These are phyloP conservation scores for Hemisphaericaspora xylanilytica DNA, from an alignment of 1,139 yeast genomes.

Conservation along the genomic window DNA sequence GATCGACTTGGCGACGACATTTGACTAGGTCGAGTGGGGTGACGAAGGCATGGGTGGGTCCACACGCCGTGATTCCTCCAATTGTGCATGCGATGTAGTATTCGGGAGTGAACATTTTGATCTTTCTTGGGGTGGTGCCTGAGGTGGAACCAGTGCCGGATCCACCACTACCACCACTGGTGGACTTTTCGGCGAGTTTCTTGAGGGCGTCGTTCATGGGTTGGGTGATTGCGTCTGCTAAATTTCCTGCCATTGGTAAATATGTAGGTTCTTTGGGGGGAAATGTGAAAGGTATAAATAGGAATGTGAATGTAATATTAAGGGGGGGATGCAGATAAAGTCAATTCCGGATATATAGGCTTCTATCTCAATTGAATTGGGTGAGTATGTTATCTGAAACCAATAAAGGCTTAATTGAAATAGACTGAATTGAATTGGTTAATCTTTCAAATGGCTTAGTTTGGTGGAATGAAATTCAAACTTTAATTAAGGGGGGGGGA, in stretches of 20 bases:
- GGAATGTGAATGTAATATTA: background rate
- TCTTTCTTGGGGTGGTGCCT: slow-evolving; percentile 19
- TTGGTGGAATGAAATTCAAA: too few species aligned
- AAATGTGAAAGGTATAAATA: background rate
- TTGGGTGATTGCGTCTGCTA: slow-evolving; percentile 32
- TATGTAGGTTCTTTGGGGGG: background rate
- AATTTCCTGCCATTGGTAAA: slow-evolving; percentile 18
- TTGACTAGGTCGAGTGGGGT: slow-evolving; percentile 92
- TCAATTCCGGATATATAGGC: too few species aligned
- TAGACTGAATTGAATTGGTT: too few species aligned
- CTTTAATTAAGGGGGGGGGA: too few species aligned
- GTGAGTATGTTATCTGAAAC: too few species aligned
- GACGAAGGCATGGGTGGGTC: slow-evolving; percentile 90
- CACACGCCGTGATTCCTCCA: slow-evolving; percentile 92
- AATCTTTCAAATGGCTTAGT: too few species aligned
- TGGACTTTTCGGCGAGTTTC: slow-evolving; percentile 14
- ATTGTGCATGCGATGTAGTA: slow-evolving; percentile 81
- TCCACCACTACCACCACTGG: slow-evolving; percentile 13
- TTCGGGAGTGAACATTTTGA: slow-evolving; percentile 61
- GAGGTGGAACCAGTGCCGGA: too few species aligned
- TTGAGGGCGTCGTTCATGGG: slow-evolving; percentile 31
- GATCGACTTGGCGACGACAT: slow-evolving; percentile 85
- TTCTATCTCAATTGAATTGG: too few species aligned
- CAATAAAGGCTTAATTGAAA: too few species aligned
- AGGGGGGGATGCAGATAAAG: too few species aligned